Percentiles rank a stretch among this genome's conserved stretches.
Conservation (phyloP, 2,329 filamentous ascomycete species). For the Amylocarpus encephaloides region DNA sequence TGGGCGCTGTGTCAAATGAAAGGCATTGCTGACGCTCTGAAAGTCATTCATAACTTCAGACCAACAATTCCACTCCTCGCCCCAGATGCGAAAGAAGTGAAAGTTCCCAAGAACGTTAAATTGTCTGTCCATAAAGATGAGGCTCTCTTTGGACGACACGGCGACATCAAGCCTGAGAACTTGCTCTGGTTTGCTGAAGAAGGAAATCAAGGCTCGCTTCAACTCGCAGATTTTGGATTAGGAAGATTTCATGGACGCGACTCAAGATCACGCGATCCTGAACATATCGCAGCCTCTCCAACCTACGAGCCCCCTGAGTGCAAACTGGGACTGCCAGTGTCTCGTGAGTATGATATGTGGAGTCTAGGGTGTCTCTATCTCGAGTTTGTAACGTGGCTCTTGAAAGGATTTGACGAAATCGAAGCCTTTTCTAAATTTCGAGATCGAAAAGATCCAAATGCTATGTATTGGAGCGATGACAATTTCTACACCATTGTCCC, state of each 20-base stretch:
- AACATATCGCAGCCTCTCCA: conserved; percentile 11
- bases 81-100: too few species aligned
- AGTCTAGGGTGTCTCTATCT: conserved; percentile 32
- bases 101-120: too few species aligned
- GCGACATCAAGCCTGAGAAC: conserved; percentile 36
- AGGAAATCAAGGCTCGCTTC: conserved; percentile 13
- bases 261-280: conserved; percentile 18
- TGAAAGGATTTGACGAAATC: background rate
- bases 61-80: background rate
- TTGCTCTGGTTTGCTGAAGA: conserved; percentile 30
- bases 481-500: too few species aligned
- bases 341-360: conserved; percentile 32
- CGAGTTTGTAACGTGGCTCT: conserved; percentile 31
- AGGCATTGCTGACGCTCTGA: conserved; percentile 3
- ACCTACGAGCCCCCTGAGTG: conserved; percentile 36
- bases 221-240: conserved; percentile 33
- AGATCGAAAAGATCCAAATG: too few species aligned
- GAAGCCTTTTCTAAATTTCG: conserved; percentile 1
- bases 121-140: too few species aligned
- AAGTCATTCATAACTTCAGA: conserved; percentile 8
- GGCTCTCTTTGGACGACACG: conserved; percentile 31
- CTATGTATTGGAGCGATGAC: too few species aligned
- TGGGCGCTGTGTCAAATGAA: conserved; percentile 8
- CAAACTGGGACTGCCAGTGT: conserved; percentile 26
- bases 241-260: conserved; percentile 28